Percentiles rank a stretch among this genome's conserved stretches.
These are phyloP conservation scores for Mycena polygramma DNA, from an alignment of 768 basidiomycete species.

Conservation along the genomic window DNA sequence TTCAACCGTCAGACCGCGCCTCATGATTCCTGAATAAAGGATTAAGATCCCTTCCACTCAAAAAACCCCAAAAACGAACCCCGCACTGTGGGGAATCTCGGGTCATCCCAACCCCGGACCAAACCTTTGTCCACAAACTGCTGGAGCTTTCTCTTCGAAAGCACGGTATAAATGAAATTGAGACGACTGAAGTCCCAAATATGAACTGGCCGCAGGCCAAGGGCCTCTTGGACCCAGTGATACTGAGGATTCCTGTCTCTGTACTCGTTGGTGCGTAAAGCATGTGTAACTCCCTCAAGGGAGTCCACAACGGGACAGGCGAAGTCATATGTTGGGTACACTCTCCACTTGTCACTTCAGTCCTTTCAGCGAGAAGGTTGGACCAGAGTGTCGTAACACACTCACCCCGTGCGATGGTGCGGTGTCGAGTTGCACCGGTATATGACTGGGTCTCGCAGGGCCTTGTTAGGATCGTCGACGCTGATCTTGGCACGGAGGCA, in stretches of 20 bases:
- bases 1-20: slow-evolving; percentile 95
- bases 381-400: slow-evolving; percentile 5
- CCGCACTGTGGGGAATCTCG: slow-evolving; percentile 98
- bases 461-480: slow-evolving; percentile 94
- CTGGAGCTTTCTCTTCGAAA: slow-evolving; percentile 96
- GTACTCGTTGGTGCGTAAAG: slow-evolving; percentile 97
- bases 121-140: slow-evolving; percentile 92
- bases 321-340: slow-evolving; percentile 99
- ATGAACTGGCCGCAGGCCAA: slow-evolving; percentile 81
- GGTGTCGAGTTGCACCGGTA: slow-evolving; percentile 89
- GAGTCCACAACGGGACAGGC: slow-evolving; percentile 97
- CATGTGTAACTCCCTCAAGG: slow-evolving; percentile 97
- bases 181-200: slow-evolving; percentile 99
- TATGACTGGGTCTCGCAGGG: slow-evolving; percentile 96
- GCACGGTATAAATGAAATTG: slow-evolving; percentile 96
- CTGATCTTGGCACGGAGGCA: slow-evolving; percentile 97
- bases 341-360: slow-evolving; percentile 89
- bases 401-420: slow-evolving; percentile 95
- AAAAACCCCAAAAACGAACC: slow-evolving; percentile 60
- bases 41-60: slow-evolving; percentile 9
- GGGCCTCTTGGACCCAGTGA: slow-evolving; percentile 93
- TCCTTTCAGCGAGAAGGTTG: neutral
- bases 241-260: slow-evolving; percentile 98
- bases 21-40: slow-evolving; percentile 78
- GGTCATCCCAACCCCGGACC: slow-evolving; percentile 98